A percentile compares a stretch with the other conserved stretches of the same genome.
Evolutionary conservation across 2,329 filamentous ascomycete genomes (phyloP).

Genomic region (Verticillium tricorpus): DNA sequence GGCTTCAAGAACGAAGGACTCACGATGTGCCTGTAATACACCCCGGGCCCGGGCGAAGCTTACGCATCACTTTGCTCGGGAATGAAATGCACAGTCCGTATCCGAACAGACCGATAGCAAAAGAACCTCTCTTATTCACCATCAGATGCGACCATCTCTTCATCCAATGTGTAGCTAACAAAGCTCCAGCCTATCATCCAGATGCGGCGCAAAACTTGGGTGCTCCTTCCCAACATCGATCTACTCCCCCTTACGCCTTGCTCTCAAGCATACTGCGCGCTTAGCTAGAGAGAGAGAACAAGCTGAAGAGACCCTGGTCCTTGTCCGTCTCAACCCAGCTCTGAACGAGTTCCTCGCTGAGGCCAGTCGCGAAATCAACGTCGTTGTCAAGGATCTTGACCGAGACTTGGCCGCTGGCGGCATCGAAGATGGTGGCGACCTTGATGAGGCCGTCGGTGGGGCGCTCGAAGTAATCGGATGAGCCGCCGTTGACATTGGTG

Average conservation of each 20-base stretch:
- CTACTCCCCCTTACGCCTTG: background rate
- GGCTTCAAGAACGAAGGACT: background rate
- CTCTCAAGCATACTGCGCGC: background rate
- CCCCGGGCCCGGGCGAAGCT: no score
- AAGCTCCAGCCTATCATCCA: background rate
- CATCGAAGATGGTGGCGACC: slow-evolving; percentile 58
- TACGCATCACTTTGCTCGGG: background rate
- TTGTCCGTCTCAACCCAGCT: slow-evolving; percentile 20
- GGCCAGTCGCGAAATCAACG: slow-evolving; percentile 33
- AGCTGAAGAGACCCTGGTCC: slow-evolving; percentile 8
- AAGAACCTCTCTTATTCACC: background rate
- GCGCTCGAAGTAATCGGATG: slow-evolving; percentile 67
- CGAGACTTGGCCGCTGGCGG: slow-evolving; percentile 43
- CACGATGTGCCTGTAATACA: background rate
- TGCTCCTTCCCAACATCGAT: background rate
- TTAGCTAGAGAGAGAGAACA: slow-evolving; percentile 11
- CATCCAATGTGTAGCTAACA: background rate
- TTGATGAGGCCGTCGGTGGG: slow-evolving; percentile 57
- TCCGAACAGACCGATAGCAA: background rate
- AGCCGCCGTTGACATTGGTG: slow-evolving; percentile 56
- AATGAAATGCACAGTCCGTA: background rate
- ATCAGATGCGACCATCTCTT: background rate
- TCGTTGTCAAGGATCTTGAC: slow-evolving; percentile 47
- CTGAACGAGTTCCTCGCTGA: slow-evolving; percentile 33
- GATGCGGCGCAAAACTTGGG: background rate